Base-by-base conservation (phyloP, 2,329 filamentous ascomycete genomes). In the Clarireedia homoeocarpa region DNA sequence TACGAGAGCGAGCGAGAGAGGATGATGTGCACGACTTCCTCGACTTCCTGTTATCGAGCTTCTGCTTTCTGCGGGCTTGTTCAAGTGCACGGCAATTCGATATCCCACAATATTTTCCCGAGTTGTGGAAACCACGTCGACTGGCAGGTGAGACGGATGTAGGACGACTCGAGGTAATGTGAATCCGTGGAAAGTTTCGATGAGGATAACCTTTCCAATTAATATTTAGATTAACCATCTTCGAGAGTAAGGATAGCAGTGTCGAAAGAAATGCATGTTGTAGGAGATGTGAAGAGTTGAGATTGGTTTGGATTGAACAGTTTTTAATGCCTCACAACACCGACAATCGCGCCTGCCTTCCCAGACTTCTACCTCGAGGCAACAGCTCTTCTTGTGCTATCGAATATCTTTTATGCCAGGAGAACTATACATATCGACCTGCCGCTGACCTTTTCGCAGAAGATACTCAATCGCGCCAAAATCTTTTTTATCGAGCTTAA, bases 391-490 rank as follows among this genome's bases (percentile, higher is more conserved):
- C 12, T 48, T 20, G 17, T 23, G 10, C 67, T 59, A 68, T 61
- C 60, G 58, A 44, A 87, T 83, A 67, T 86, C 83, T 61, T 77
- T 82, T 48, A 88, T 85, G 1, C 81, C 83, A 14, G 81, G 78
- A 20, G 81, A 78, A 24, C 79, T 77, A 69, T 87, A 89, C 55
- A 81, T 81, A 64, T 88, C 84, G 40, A 89, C 70, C 66, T 88
- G 85, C 57, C 83, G 74, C 30, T 78, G 74, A 6, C 86, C 86
- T 69, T 82, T 85, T 42, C 86, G 76, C 42, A 89, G 64, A 40
- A 88, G 71, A 68, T 84, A 87, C 67, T 89, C 86, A 56, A 89
- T 82, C 0, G 85, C 79, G 30, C 73, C 71, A 67, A 89, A 89
- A 65, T 89, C 85, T 64, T 86, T 88, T 70, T 84, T 86, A 69